A percentile compares a stretch with the other conserved stretches of the same genome.
Conservation (phyloP, 2,329 filamentous ascomycete genomes). For the Ophiostoma sp. region DNA sequence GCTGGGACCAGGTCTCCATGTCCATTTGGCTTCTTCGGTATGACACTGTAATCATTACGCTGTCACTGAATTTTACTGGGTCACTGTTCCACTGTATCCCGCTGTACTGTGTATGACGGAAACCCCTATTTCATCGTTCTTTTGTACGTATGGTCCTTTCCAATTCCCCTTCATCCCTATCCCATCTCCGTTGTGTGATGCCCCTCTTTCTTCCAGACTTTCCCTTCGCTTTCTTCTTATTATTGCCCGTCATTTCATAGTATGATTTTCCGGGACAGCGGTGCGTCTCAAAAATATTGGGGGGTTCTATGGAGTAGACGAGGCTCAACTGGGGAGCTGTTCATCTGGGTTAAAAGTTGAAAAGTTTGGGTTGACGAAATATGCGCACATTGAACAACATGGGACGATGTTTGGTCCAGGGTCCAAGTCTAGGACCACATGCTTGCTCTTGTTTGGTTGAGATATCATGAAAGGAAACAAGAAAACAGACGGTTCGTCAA, state of each 20-base stretch:
- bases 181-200: neutral
- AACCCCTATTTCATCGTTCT: neutral
- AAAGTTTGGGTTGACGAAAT: too few species aligned
- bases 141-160: neutral
- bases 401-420: slow-evolving; percentile 8
- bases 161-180: neutral
- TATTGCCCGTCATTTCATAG: neutral
- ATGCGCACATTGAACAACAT: neutral
- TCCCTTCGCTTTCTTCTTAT: neutral
- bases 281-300: neutral
- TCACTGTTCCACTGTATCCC: neutral
- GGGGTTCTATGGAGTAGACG: neutral
- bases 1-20: neutral
- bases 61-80: neutral
- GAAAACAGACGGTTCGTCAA: neutral
- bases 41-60: neutral
- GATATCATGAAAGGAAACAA: neutral
- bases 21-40: neutral
- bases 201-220: neutral
- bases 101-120: neutral
- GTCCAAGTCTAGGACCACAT: neutral
- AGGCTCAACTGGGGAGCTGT: neutral
- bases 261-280: neutral
- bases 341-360: neutral
- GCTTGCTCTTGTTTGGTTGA: neutral